Base-by-base conservation (phyloP, 2,329 filamentous ascomycete genomes). In the Hypocrella siamensis region DNA sequence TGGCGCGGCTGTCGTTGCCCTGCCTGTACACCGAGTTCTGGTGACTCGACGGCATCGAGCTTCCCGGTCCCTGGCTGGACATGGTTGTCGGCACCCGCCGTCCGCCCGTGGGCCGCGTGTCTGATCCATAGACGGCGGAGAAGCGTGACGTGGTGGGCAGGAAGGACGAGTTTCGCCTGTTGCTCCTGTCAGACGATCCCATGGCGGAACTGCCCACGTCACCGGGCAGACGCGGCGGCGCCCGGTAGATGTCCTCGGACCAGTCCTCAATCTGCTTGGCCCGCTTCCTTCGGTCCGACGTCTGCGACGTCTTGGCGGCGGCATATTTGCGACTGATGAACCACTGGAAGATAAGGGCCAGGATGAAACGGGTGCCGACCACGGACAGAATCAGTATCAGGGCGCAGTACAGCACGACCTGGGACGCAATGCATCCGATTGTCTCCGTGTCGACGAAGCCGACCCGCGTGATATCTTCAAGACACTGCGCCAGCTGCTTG, bases 181-280 rank as follows among this genome's bases (percentile, higher is more conserved):
- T 84, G 34, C 62, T 66, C 32, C 80, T 70, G 40, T 88, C 84
- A 25, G 69, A 73, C 21, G 69, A 74, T 31, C 60, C 57, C 9
- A 65, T 66, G 37, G 74, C 68, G 31, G 70, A 76, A 46, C 72
- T 79, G 36, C 72, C 70, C 26, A 79, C 61, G 45, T 93, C 74
- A 14, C 75, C 90, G 4, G 78, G 70, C 40, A 94, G 65, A 42
- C 85, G 80, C 33, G 79, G 76, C 17, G 85, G 84, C 4, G 88
- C 81, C 27, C 85, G 80, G 55, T 98, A 96, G 45, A 98, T 98
- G 48, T 98, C 90, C 41, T 96, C 83, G 11, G 79, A 79, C 90
- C 90, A 98, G 46, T 94, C 88, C 54, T 98, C 90, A 41, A 98
- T 98, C 58, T 96, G 85, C 44, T 79, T 75, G 43, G 86, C 79